Percentiles rank a stretch among this genome's conserved stretches.
phyloP scores from a whole-genome alignment of 2,329 filamentous ascomycete genomes.

The Didymella arachidicola region DNA sequence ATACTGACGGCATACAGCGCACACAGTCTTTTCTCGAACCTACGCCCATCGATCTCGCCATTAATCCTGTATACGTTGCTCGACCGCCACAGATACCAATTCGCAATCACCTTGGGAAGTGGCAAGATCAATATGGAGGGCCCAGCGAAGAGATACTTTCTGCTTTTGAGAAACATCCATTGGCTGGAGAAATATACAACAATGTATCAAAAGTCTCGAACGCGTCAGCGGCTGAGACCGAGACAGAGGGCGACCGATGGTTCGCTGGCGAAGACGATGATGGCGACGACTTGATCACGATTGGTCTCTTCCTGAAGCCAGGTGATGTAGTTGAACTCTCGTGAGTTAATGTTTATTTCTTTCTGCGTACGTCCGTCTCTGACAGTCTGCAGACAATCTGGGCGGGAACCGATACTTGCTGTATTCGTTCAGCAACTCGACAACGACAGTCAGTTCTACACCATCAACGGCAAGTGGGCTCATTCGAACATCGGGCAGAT shows the following conservation, averaged over 20 bases:
- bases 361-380: neutral
- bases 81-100: constrained; percentile 30
- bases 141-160: constrained; percentile 40
- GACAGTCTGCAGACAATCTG: constrained; percentile 27
- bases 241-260: constrained; percentile 31
- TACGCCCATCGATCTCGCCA: constrained; percentile 9
- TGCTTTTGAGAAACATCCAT: constrained; percentile 44
- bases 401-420: constrained; percentile 55
- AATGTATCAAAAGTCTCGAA: constrained; percentile 33
- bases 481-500: constrained; percentile 50
- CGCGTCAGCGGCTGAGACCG: constrained; percentile 35
- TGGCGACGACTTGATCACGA: constrained; percentile 44
- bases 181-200: constrained; percentile 36
- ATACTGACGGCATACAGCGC: constrained; percentile 28
- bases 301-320: constrained; percentile 50
- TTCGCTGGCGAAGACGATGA: constrained; percentile 35
- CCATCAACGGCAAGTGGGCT: constrained; percentile 59
- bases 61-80: constrained; percentile 25
- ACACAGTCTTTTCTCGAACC: constrained; percentile 20
- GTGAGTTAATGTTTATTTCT: constrained; percentile 21
- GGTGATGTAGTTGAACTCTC: constrained; percentile 61
- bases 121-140: constrained; percentile 54
- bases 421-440: constrained; percentile 58
- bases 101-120: constrained; percentile 46
- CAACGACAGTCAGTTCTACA: constrained; percentile 57